Percentiles rank a stretch among this genome's conserved stretches.
phyloP scores from a whole-genome alignment of 1,284 basidiomycete genomes.

The Sporisorium exsertum region DNA sequence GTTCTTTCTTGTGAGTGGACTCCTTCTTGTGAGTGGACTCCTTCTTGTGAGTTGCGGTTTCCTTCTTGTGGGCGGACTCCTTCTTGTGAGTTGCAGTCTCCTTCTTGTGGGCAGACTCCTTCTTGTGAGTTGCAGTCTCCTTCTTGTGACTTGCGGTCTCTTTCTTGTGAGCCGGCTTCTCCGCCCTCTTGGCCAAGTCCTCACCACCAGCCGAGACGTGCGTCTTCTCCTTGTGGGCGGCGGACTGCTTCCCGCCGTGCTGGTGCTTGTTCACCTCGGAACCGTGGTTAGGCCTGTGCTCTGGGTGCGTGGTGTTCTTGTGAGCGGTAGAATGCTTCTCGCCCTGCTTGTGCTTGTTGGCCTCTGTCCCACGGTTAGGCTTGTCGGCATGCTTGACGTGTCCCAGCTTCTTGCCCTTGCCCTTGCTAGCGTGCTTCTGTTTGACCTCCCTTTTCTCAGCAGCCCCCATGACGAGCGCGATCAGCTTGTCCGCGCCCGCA shows the following conservation, averaged over 20 bases:
- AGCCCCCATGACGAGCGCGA: slow-evolving; percentile 20
- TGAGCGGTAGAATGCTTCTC: slow-evolving; percentile 8
- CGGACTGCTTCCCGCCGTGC: too few relatives aligned
- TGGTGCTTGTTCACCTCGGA: too few relatives aligned
- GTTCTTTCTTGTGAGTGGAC: background rate
- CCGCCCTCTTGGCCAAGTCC: slow-evolving; percentile 21
- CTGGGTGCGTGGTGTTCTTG: slow-evolving; percentile 1
- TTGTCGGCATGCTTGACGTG: background rate
- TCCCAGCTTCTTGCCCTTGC: background rate
- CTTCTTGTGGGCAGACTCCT: slow-evolving; percentile 6
- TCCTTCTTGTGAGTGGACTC: slow-evolving; percentile 5
- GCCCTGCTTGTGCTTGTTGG: slow-evolving; percentile 28
- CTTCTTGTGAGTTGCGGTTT: background rate
- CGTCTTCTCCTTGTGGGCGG: too few relatives aligned
- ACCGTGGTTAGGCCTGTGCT: background rate
- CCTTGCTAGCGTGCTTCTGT: slow-evolving; percentile 13
- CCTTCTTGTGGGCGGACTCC: background rate
- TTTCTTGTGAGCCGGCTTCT: slow-evolving; percentile 1
- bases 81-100: slow-evolving; percentile 1
- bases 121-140: slow-evolving; percentile 1
- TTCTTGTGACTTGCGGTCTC: slow-evolving; percentile 9
- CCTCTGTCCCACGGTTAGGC: background rate
- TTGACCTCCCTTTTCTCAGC: background rate
- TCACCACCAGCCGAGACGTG: background rate
- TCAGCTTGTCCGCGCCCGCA: slow-evolving; percentile 16